A percentile compares a stretch with the other conserved stretches of the same genome.
Evolutionary conservation across 257 asterid genomes (phyloP).

Genomic region (Fraxinus quadrangulata): DNA sequence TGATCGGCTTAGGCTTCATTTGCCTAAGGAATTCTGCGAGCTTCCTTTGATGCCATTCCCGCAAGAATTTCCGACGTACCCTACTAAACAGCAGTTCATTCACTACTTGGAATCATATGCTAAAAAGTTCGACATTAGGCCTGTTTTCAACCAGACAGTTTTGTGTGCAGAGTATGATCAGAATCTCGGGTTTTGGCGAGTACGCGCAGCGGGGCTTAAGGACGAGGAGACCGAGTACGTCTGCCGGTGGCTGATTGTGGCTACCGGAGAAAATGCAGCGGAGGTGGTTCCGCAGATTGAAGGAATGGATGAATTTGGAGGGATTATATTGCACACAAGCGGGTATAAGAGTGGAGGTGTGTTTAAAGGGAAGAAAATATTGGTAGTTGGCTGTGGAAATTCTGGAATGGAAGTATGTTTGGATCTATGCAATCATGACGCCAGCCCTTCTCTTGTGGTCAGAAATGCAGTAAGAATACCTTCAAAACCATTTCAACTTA

Average conservation of each 20-base stretch:
- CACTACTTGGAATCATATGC: conserved; percentile 29
- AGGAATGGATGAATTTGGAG: conserved; percentile 38
- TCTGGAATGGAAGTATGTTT: conserved; percentile 57
- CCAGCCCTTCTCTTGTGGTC: conserved; percentile 45
- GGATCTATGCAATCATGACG: conserved; percentile 44
- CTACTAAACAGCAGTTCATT: conserved; percentile 24
- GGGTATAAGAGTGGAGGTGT: conserved; percentile 35
- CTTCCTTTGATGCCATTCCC: conserved; percentile 30
- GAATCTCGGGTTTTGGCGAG: conserved; percentile 4
- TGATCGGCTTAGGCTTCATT: conserved; percentile 29
- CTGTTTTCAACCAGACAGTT: conserved; percentile 22
- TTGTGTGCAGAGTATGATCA: conserved; percentile 17
- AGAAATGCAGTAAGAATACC: conserved; percentile 38
- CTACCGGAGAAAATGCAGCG: conserved; percentile 56
- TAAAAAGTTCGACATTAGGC: conserved; percentile 17
- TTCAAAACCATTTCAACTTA: neutral
- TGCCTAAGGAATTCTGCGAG: conserved; percentile 32
- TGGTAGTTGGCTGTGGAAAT: conserved; percentile 56
- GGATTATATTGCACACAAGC: conserved; percentile 39
- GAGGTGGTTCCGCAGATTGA: conserved; percentile 36
- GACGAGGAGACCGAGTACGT: conserved; percentile 34
- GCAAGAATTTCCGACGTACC: conserved; percentile 21
- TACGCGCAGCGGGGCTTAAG: neutral
- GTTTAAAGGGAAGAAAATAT: conserved; percentile 36
- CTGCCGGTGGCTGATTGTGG: conserved; percentile 40